Conservation (phyloP, 2,329 filamentous ascomycete genomes). For the Pestalotiopsis sp. region DNA sequence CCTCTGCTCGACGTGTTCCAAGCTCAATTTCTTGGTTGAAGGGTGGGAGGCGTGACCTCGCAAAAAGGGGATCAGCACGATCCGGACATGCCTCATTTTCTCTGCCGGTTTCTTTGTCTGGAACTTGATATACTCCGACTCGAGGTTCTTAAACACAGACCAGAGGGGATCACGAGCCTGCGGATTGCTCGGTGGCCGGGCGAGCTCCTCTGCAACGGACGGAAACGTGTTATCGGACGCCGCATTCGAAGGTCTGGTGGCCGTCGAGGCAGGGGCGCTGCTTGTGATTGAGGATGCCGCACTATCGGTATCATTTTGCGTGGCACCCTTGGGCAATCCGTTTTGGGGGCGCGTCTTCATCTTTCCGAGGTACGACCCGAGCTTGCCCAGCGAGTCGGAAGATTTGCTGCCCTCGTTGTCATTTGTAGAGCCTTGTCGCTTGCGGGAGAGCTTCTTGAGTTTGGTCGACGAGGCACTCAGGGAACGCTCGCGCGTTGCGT, state of each 20-base stretch:
- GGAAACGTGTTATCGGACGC: conserved; percentile 29
- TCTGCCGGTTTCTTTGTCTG: conserved; percentile 69
- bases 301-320: conserved; percentile 35
- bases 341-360: conserved; percentile 48
- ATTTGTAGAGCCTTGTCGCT: conserved; percentile 29
- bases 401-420: conserved; percentile 30
- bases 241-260: conserved; percentile 30
- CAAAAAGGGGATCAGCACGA: conserved; percentile 74
- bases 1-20: conserved; percentile 81
- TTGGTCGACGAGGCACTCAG: conserved; percentile 30
- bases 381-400: conserved; percentile 34
- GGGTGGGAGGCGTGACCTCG: conserved; percentile 67
- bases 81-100: conserved; percentile 75
- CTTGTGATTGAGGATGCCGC: conserved; percentile 48
- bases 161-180: conserved; percentile 52
- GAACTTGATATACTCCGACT: conserved; percentile 56
- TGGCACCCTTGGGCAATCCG: conserved; percentile 38
- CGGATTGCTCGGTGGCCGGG: conserved; percentile 14
- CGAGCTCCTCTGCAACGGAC: background rate
- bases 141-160: conserved; percentile 55
- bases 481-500: conserved; percentile 24
- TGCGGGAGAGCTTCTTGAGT: conserved; percentile 30
- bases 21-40: conserved; percentile 63
- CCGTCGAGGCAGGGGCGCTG: conserved; percentile 41
- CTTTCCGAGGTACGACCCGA: conserved; percentile 46